Evolutionary conservation across 2,329 filamentous ascomycete species (phyloP).

Genomic region (Phyllosticta citriasiana): DNA sequence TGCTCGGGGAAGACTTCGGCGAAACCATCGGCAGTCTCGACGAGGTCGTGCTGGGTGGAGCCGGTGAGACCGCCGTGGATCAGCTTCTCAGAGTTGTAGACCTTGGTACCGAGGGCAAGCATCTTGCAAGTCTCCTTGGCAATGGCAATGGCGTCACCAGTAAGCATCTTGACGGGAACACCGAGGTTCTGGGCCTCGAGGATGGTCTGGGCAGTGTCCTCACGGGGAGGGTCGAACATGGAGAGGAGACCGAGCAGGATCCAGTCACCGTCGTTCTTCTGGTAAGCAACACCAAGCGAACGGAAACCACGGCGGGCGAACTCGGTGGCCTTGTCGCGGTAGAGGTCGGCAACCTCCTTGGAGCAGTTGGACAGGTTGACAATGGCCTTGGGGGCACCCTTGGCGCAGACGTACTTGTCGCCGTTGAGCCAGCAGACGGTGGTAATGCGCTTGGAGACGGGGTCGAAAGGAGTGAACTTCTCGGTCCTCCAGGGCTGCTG

Average conservation of each 20-base stretch:
- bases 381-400: constrained; percentile 69
- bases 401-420: constrained; percentile 62
- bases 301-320: constrained; percentile 73
- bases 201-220: constrained; percentile 70
- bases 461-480: constrained; percentile 70
- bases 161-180: constrained; percentile 73
- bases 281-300: constrained; percentile 67
- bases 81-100: constrained; percentile 70
- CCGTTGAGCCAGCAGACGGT: constrained; percentile 58
- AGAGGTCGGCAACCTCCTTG: constrained; percentile 53
- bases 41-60: constrained; percentile 64
- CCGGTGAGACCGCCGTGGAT: constrained; percentile 67
- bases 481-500: constrained; percentile 65
- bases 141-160: constrained; percentile 70
- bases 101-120: constrained; percentile 68
- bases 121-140: constrained; percentile 78
- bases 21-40: constrained; percentile 65
- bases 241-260: constrained; percentile 66
- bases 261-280: constrained; percentile 67
- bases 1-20: constrained; percentile 67
- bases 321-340: constrained; percentile 63
- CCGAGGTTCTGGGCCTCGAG: constrained; percentile 66
- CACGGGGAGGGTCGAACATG: constrained; percentile 72
- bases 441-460: constrained; percentile 71
- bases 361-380: constrained; percentile 59